Percentiles rank a stretch among this genome's conserved stretches.
Evolutionary conservation across 2,329 filamentous ascomycete genomes (phyloP).

Genomic region (Aspergillus sergii): DNA sequence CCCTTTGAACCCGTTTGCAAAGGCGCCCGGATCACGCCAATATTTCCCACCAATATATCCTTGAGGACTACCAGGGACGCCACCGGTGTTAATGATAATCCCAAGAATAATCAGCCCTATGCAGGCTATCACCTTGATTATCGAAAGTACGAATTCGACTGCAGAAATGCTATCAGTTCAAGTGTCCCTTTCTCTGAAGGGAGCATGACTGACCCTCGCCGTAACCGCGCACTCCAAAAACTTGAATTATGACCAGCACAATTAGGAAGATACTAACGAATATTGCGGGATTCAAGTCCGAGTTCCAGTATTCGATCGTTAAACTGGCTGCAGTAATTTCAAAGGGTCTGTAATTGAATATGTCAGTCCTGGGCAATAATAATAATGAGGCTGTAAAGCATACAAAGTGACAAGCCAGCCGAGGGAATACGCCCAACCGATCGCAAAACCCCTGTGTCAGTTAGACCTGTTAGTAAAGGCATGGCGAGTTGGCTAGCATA

Average conservation of each 20-base stretch:
- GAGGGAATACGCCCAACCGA: neutral
- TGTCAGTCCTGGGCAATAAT: neutral
- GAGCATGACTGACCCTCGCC: neutral
- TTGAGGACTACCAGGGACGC: neutral
- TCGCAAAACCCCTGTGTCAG: neutral
- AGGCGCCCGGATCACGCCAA: neutral
- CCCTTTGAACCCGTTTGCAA: neutral
- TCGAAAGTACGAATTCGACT: neutral
- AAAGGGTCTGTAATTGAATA: neutral
- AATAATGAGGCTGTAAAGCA: neutral
- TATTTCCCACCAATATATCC: neutral
- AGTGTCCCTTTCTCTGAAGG: neutral
- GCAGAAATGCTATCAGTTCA: neutral
- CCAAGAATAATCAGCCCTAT: neutral
- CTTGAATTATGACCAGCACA: neutral
- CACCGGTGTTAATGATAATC: neutral
- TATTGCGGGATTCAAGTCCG: neutral
- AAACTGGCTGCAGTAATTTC: neutral
- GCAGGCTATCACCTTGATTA: neutral
- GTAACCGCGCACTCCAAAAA: neutral
- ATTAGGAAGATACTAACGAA: neutral
- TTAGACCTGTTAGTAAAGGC: neutral
- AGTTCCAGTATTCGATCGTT: neutral
- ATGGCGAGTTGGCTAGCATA: accelerated
- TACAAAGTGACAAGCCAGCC: neutral